Evolutionary conservation across 345 rosid genomes (phyloP).

Genomic region (Trapa bicornis): DNA sequence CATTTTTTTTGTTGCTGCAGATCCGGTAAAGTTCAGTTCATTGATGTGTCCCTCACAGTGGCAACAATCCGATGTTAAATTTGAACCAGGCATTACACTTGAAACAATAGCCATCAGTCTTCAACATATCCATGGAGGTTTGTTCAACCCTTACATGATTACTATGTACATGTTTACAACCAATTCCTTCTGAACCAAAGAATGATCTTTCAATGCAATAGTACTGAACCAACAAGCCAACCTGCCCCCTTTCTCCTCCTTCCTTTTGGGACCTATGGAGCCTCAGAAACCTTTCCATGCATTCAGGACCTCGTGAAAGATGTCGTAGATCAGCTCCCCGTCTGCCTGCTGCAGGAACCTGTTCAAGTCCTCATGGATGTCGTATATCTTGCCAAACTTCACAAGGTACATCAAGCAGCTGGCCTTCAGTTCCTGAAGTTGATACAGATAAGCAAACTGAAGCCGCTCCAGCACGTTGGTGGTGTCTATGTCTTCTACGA

Average conservation of each 20-base stretch:
- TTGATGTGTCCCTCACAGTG: too few relatives aligned
- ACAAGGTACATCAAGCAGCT: slow-evolving; percentile 81
- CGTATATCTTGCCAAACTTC: slow-evolving; percentile 88
- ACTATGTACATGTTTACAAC: slow-evolving; percentile 7
- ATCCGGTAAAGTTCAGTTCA: too few relatives aligned
- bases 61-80: too few relatives aligned
- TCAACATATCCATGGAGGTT: background rate
- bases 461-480: slow-evolving; percentile 83
- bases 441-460: slow-evolving; percentile 56
- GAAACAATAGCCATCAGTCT: background rate
- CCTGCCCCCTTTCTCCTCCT: background rate
- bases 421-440: slow-evolving; percentile 52
- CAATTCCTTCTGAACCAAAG: slow-evolving; percentile 5
- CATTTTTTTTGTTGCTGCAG: too few relatives aligned
- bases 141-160: background rate
- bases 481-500: slow-evolving; percentile 67
- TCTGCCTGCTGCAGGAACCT: slow-evolving; percentile 65
- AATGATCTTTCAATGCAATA: slow-evolving; percentile 4
- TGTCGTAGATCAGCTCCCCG: slow-evolving; percentile 64
- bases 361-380: slow-evolving; percentile 63
- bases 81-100: too few relatives aligned
- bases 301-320: slow-evolving; percentile 71
- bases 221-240: background rate
- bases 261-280: background rate
- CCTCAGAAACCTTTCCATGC: slow-evolving; percentile 88